Conservation (phyloP, 2,329 filamentous ascomycete species). For the Epicoccum sorghinum region DNA sequence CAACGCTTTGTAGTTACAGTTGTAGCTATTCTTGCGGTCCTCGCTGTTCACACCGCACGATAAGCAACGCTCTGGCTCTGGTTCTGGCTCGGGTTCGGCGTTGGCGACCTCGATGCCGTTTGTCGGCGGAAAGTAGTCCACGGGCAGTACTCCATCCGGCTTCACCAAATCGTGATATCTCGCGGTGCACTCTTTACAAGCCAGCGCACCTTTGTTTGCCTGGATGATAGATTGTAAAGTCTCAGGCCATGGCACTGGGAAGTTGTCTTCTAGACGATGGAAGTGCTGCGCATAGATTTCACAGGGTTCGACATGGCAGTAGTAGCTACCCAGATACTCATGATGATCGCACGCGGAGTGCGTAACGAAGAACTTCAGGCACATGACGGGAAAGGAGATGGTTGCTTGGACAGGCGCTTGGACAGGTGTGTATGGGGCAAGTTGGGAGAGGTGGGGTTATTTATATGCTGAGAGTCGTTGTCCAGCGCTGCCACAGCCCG, state of each 20-base stretch:
- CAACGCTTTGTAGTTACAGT: conserved; percentile 12
- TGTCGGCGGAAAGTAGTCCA: conserved; percentile 10
- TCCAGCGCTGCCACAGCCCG: no score
- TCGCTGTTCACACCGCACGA: neutral
- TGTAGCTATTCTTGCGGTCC: neutral
- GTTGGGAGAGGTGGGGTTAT: no score
- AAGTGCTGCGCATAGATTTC: conserved; percentile 6
- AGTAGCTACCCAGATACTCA: conserved; percentile 12
- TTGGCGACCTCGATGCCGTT: conserved; percentile 2
- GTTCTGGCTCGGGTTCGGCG: neutral
- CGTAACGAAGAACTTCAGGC: conserved; percentile 8
- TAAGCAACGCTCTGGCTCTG: neutral
- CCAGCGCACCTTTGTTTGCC: neutral
- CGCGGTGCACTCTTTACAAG: conserved; percentile 6
- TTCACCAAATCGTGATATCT: conserved; percentile 1
- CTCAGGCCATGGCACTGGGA: neutral
- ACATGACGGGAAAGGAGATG: neutral
- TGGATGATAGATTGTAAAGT: neutral
- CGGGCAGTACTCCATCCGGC: conserved; percentile 7
- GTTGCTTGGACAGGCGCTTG: neutral
- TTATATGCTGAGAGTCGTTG: neutral
- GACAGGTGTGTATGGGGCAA: neutral
- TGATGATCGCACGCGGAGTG: conserved; percentile 3
- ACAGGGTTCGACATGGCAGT: conserved; percentile 6
- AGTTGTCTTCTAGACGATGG: conserved; percentile 5